phyloP scores from a whole-genome alignment of 768 basidiomycete species.

The Pleurotus cornucopiae region DNA sequence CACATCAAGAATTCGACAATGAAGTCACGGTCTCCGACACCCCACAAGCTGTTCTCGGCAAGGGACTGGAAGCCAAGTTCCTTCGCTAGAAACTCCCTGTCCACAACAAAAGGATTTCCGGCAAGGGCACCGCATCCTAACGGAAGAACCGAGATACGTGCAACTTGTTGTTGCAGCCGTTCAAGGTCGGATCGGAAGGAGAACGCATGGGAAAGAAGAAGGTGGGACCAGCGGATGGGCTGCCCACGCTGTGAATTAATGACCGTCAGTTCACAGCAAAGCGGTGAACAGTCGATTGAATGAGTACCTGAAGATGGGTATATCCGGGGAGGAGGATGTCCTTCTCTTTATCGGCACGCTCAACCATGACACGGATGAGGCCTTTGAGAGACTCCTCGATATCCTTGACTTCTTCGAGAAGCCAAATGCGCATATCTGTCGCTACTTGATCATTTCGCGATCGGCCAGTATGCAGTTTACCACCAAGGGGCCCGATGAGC shows the following conservation, averaged over 20 bases:
- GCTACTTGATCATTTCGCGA: slow-evolving; percentile 98
- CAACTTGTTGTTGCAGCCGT: slow-evolving; percentile 76
- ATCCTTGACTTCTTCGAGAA: slow-evolving; percentile 70
- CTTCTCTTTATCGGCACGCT: slow-evolving; percentile 91
- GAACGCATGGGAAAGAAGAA: slow-evolving; percentile 91
- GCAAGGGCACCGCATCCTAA: slow-evolving; percentile 94
- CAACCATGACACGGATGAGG: slow-evolving; percentile 83
- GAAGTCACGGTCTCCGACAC: slow-evolving; percentile 96
- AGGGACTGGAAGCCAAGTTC: slow-evolving; percentile 88
- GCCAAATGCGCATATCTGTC: slow-evolving; percentile 97
- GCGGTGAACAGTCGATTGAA: background rate
- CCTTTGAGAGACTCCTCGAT: slow-evolving; percentile 68
- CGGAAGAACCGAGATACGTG: slow-evolving; percentile 90
- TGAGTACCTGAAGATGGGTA: slow-evolving; percentile 87
- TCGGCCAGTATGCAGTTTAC: slow-evolving; percentile 95
- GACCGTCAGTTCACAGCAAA: too few relatives aligned
- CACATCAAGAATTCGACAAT: slow-evolving; percentile 97
- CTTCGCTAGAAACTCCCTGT: slow-evolving; percentile 86
- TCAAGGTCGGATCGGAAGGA: slow-evolving; percentile 90
- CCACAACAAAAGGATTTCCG: slow-evolving; percentile 92
- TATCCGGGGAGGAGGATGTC: slow-evolving; percentile 92
- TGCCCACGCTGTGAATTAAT: slow-evolving; percentile 71
- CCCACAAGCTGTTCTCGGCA: slow-evolving; percentile 96
- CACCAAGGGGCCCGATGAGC: slow-evolving; percentile 87
- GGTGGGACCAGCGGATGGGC: slow-evolving; percentile 98